These are phyloP conservation scores for Xylaria digitata DNA, from an alignment of 2,329 filamentous ascomycete species.

Conservation along the genomic window DNA sequence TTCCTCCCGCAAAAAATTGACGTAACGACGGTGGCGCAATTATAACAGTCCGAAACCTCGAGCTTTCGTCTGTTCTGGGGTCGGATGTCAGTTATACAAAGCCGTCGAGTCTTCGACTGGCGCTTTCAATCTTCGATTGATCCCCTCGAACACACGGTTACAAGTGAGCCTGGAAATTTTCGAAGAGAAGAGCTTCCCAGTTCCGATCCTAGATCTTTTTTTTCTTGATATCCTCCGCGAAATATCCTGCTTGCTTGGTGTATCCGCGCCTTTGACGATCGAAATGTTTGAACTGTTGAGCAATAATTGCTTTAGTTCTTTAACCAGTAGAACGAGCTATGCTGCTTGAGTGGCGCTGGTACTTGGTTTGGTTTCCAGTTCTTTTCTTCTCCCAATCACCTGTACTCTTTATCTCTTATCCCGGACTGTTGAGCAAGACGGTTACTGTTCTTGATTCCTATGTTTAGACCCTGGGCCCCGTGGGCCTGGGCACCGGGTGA, in stretches of 20 bases:
- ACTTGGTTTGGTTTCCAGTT: neutral
- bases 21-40: neutral
- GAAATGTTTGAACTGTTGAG: neutral
- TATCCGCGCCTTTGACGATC: neutral
- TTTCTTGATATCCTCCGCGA: neutral
- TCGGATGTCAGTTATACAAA: neutral
- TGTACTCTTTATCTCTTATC: neutral
- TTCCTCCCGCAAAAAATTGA: neutral
- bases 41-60: neutral
- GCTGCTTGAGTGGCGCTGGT: neutral
- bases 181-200: neutral
- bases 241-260: neutral
- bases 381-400: neutral
- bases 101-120: neutral
- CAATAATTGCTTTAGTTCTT: neutral
- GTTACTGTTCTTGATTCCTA: neutral
- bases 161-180: neutral
- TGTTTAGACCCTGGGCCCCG: neutral
- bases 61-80: neutral
- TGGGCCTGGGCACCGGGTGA: neutral
- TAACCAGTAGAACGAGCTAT: neutral
- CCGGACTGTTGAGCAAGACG: neutral
- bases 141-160: neutral
- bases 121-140: neutral
- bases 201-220: neutral